Conservation (phyloP, 495 filamentous ascomycete species). For the Antarctomyces pellizariae region DNA sequence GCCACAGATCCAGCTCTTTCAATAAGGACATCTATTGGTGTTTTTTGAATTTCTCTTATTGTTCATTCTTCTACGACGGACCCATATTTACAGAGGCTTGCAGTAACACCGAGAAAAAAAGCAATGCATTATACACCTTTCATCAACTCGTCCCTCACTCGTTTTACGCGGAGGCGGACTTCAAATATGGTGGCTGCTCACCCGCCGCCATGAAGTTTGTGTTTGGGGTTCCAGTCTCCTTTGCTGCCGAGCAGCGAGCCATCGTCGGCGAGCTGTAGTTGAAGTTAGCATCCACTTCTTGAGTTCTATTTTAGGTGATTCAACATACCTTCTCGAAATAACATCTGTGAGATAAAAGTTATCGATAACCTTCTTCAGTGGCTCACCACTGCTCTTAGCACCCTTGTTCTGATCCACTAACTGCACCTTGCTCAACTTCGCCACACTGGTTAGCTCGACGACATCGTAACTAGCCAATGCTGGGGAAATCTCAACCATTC, state of each 20-base stretch:
- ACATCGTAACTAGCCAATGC: constrained; percentile 75
- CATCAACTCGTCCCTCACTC: too few species aligned
- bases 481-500: constrained; percentile 88
- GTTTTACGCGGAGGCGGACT: too few species aligned
- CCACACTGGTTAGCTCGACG: constrained; percentile 51
- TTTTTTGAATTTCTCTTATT: too few species aligned
- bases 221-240: constrained; percentile 40
- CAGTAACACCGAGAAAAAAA: too few species aligned
- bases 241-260: constrained; percentile 81
- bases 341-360: constrained; percentile 96
- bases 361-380: constrained; percentile 63
- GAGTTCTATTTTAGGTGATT: constrained; percentile 1
- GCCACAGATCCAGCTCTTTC: too few species aligned
- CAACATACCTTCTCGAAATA: constrained; percentile 67
- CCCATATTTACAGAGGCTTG: too few species aligned
- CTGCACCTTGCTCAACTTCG: constrained; percentile 64
- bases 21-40: too few species aligned
- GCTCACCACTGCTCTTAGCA: constrained; percentile 33
- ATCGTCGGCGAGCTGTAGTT: constrained; percentile 67
- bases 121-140: too few species aligned
- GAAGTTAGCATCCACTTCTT: constrained; percentile 12
- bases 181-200: too few species aligned
- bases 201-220: constrained; percentile 78
- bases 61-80: too few species aligned
- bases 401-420: constrained; percentile 92